Evolutionary conservation across 2,329 filamentous ascomycete genomes (phyloP), one percentile per base, ranked within the genome.

Genomic region (Aspergillus sojae): DNA sequence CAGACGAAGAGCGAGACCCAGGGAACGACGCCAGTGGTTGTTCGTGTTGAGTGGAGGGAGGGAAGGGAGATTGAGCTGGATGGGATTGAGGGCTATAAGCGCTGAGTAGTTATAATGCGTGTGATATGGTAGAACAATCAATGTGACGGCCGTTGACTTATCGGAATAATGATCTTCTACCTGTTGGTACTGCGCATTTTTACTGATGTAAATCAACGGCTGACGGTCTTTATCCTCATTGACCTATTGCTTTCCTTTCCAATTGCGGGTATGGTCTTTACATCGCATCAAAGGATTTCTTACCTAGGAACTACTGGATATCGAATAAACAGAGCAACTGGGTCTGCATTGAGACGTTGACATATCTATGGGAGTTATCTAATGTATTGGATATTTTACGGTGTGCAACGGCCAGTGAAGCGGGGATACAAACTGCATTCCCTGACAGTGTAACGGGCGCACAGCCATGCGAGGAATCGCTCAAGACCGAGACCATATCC

Each of bases 401-500:
- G 82, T 5, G 79, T 84, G 75, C 82, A 84, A 67, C 82, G 76
- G 63, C 81, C 80, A 4, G 80, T 83, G 72, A 82, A 84, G 39
- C 82, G 78, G 41, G 82, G 82, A 64, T 84, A 89, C 67, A 84
- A 70, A 57, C 72, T 79, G 72, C 81, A 83, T 73, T 89, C 88
- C 46, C 87, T 80, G 45, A 90, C 87, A 3, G 88, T 90, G 76
- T 88, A 87, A 70, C 87, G 85, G 69, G 85, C 87, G 76, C 87
- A 89, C 75, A 90, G 77, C 88, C 88, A 90, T 55, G 88, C 88
- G 57, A 90, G 79, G 81, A 89, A 89, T 54, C 94, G 88, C 84
- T 98, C 94, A 58, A 97, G 85, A 70, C 95, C 95, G 56, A 99
- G 85, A 59, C 94, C 94, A 78, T 97, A 98, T 61, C 94, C 94